Evolutionary conservation across 1,284 basidiomycete species (phyloP), one percentile per base, ranked within the genome.

Genomic region (Agroathelia rolfsii): DNA sequence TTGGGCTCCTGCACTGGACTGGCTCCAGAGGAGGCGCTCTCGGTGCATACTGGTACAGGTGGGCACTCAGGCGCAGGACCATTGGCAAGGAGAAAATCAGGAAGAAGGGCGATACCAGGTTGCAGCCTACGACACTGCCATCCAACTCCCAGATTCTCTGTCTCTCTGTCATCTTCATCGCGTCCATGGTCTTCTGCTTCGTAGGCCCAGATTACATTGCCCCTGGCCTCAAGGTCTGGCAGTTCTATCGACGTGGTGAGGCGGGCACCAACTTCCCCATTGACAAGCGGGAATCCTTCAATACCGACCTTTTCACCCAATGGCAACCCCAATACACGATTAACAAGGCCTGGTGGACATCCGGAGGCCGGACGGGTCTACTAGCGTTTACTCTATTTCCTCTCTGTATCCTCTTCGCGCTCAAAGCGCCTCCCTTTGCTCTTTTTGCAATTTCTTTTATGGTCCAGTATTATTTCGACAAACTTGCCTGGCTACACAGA

Each of bases 361-460:
- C 74, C 0, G 81, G 77, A 11, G 73, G 72, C 18, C 65, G 87
- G 14, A 71, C 76, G 6, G 87, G 87, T 1, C 62, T 82, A 39
- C 77, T 89, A 36, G 75, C 82, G 2, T 89, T 86, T 47, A 76
- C 83, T 2, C 64, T 90, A 18, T 64, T 85, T 18, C 87, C 87
- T 1, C 65, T 90, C 11, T 75, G 76, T 35, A 63, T 90, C 35
- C 62, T 88, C 7, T 69, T 89, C 37, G 85, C 79, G 3, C 67
- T 90, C 51, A 90, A 89, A 53, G 67, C 81, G 3, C 76, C 81
- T 8, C 88, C 88, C 0, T 80, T 88, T 46, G 86, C 85, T 30
- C 48, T 89, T 27, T 73, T 89, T 45, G 74, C 85, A n/a, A 61
- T 80, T 15, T 70, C 75, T 0, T 71, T 72, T 40, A 64, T 81